These are phyloP conservation scores for Trichophyton benhamiae DNA, from an alignment of 2,329 filamentous ascomycete genomes.

Conservation along the genomic window DNA sequence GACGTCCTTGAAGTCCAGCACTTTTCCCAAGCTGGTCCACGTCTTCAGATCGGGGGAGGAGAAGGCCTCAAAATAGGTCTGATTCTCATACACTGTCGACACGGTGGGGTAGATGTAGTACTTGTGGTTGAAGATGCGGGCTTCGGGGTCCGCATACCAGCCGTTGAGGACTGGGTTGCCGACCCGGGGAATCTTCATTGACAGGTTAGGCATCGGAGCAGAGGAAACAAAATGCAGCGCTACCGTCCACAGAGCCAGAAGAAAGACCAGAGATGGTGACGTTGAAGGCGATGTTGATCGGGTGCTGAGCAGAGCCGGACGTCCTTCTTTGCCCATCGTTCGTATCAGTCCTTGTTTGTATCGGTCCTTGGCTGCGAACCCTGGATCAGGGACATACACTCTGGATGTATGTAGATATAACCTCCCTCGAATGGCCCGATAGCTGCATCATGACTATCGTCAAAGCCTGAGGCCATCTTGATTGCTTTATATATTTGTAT, in stretches of 20 bases:
- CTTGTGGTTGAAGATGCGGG: slow-evolving; percentile 33
- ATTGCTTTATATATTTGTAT: not conserved
- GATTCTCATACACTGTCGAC: slow-evolving; percentile 34
- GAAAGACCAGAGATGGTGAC: not conserved
- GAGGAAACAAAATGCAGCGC: not conserved
- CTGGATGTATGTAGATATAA: not conserved
- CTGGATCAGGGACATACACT: not conserved
- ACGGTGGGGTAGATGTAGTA: slow-evolving; percentile 42
- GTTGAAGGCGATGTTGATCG: not conserved
- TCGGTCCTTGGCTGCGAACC: not conserved
- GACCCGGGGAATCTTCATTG: slow-evolving; percentile 3
- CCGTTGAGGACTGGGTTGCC: slow-evolving; percentile 39
- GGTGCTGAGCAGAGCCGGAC: not conserved
- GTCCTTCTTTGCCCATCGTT: not conserved
- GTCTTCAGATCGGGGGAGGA: slow-evolving; percentile 38
- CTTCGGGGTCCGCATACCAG: slow-evolving; percentile 43
- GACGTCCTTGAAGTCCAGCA: slow-evolving; percentile 31
- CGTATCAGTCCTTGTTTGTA: not conserved
- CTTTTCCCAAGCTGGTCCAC: slow-evolving; percentile 38
- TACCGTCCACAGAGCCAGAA: not conserved
- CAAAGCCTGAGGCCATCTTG: not conserved
- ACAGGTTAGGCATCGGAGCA: not conserved
- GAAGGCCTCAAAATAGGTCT: slow-evolving; percentile 42
- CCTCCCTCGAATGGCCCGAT: too few relatives aligned
- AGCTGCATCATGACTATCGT: not conserved